A percentile compares a stretch with the other conserved stretches of the same genome.
phyloP scores from a whole-genome alignment of 495 filamentous ascomycete species.

The Rhypophila decipiens region DNA sequence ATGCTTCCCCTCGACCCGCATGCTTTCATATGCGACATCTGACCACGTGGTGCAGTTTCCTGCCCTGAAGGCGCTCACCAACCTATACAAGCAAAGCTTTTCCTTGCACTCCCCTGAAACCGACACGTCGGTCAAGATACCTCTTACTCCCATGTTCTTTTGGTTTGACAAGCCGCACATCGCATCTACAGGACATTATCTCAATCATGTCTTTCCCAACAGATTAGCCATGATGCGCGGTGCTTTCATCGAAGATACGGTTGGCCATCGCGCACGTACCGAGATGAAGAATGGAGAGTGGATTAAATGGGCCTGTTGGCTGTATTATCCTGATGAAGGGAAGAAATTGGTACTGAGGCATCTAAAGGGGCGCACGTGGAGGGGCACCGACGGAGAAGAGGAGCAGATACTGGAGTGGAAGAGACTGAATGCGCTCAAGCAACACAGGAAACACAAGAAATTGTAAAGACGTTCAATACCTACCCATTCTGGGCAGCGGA shows the following conservation, averaged over 20 bases:
- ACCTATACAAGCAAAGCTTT: slow-evolving; percentile 27
- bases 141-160: slow-evolving; percentile 43
- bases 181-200: slow-evolving; percentile 37
- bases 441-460: too few species aligned
- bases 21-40: slow-evolving; percentile 34
- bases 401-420: slow-evolving; percentile 21
- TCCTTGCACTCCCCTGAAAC: slow-evolving; percentile 20
- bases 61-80: slow-evolving; percentile 35
- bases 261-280: slow-evolving; percentile 37
- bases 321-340: slow-evolving; percentile 40
- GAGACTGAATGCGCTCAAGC: slow-evolving; percentile 12
- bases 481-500: too few species aligned
- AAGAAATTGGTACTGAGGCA: slow-evolving; percentile 32
- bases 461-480: too few species aligned
- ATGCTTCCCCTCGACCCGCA: slow-evolving; percentile 30
- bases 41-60: slow-evolving; percentile 35
- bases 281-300: slow-evolving; percentile 43
- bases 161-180: slow-evolving; percentile 47
- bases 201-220: slow-evolving; percentile 33
- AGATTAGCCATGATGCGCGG: slow-evolving; percentile 34
- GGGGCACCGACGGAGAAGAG: slow-evolving; percentile 27
- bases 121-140: slow-evolving; percentile 15
- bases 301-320: slow-evolving; percentile 42
- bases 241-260: slow-evolving; percentile 41
- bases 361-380: slow-evolving; percentile 38